Evolutionary conservation across 2,329 filamentous ascomycete species (phyloP).

Genomic region (Aspergillus luchuensis): DNA sequence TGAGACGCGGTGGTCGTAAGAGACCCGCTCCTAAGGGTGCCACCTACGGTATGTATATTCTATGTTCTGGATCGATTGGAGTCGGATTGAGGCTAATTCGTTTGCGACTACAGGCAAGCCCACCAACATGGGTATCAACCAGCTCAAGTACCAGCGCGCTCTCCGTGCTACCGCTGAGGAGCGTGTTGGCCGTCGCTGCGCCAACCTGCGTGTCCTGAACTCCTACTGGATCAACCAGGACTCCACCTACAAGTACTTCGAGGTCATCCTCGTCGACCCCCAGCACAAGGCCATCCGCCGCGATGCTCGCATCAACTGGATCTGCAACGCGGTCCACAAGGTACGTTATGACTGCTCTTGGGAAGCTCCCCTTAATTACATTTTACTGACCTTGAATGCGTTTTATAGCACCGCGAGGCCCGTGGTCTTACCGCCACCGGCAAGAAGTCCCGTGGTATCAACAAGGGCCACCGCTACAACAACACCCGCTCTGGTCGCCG

Average conservation of each 20-base stretch:
- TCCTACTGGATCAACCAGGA: constrained; percentile 99
- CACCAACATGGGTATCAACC: constrained; percentile 99
- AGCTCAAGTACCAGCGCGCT: constrained; percentile 99
- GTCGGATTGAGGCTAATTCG: constrained; percentile 22
- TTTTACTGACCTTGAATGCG: constrained; percentile 26
- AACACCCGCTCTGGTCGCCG: constrained; percentile 95
- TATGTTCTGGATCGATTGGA: constrained; percentile 26
- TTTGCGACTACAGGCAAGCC: constrained; percentile 75
- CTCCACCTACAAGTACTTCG: constrained; percentile 99
- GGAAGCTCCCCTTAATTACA: background rate
- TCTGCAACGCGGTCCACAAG: constrained; percentile 99
- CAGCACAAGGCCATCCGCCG: constrained; percentile 99
- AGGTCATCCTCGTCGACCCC: constrained; percentile 99
- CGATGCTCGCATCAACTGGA: constrained; percentile 99
- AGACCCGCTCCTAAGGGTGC: constrained; percentile 94
- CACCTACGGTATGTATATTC: constrained; percentile 78
- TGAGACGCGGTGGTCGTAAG: constrained; percentile 99
- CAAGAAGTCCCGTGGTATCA: constrained; percentile 99
- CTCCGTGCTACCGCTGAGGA: constrained; percentile 98
- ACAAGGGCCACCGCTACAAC: constrained; percentile 99
- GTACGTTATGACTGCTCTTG: constrained; percentile 34
- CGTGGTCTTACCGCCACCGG: constrained; percentile 97
- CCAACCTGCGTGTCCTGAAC: constrained; percentile 99
- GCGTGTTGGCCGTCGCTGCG: constrained; percentile 98
- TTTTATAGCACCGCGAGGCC: constrained; percentile 80